These are phyloP conservation scores for Piper longum DNA, from an alignment of 164 flowering plant genomes.

Conservation along the genomic window DNA sequence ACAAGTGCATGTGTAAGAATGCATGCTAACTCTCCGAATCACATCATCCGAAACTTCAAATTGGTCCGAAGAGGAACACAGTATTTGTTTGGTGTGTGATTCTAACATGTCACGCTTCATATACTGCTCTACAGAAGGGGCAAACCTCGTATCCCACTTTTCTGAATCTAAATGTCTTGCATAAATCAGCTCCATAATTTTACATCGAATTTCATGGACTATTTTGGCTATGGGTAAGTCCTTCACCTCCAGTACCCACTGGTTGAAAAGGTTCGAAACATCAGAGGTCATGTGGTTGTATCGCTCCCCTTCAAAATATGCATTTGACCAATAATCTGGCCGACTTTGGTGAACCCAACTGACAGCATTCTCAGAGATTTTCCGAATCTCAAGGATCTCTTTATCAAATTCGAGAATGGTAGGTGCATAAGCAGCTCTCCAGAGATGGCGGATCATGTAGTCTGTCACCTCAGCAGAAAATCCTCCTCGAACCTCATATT, in stretches of 20 bases:
- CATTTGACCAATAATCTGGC: constrained; percentile 71
- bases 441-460: constrained; percentile 44
- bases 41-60: constrained; percentile 37
- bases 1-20: constrained; percentile 38
- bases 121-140: constrained; percentile 39
- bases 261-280: constrained; percentile 46
- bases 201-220: constrained; percentile 3
- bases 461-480: constrained; percentile 65
- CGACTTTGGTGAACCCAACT: constrained; percentile 54
- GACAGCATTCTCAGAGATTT: constrained; percentile 55
- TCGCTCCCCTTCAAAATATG: constrained; percentile 54
- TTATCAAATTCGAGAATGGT: constrained; percentile 39
- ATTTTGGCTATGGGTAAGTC: constrained; percentile 4
- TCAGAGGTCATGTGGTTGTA: constrained; percentile 67
- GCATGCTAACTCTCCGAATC: constrained; percentile 32
- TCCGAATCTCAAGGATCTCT: constrained; percentile 40
- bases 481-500: constrained; percentile 40
- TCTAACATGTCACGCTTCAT: constrained; percentile 24
- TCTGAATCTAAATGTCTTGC: constrained; percentile 2
- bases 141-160: constrained; percentile 30
- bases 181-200: constrained; percentile 8
- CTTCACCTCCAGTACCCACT: constrained; percentile 3
- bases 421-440: constrained; percentile 53
- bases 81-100: constrained; percentile 27
- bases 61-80: constrained; percentile 32